Conservation (phyloP, 208 protist species). For the Phytomonas francai region DNA sequence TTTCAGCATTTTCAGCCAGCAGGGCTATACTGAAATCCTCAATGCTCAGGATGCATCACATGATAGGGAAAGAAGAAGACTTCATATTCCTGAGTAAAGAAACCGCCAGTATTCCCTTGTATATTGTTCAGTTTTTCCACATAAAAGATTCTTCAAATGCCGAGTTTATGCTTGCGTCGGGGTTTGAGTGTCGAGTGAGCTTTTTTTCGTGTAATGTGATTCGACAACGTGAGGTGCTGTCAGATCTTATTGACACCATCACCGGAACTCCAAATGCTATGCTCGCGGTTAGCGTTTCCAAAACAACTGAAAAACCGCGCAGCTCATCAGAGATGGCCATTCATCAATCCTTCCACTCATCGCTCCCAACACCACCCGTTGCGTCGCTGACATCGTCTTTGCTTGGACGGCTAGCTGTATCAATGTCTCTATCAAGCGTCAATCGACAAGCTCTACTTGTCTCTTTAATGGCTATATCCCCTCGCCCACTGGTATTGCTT, state of each 20-base stretch:
- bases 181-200: slow-evolving; percentile 71
- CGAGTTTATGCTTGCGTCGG: slow-evolving; percentile 32
- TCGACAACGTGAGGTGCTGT: slow-evolving; percentile 15
- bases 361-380: background rate
- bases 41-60: slow-evolving; percentile 32
- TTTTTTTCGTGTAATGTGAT: slow-evolving; percentile 38
- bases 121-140: slow-evolving; percentile 65
- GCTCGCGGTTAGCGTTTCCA: background rate
- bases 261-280: background rate
- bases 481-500: background rate
- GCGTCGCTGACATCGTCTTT: background rate
- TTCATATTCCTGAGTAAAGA: slow-evolving; percentile 35
- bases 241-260: background rate
- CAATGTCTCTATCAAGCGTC: background rate
- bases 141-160: slow-evolving; percentile 18
- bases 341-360: background rate
- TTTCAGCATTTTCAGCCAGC: slow-evolving; percentile 10
- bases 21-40: slow-evolving; percentile 22
- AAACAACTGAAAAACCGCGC: background rate
- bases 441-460: background rate
- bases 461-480: background rate
- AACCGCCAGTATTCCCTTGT: slow-evolving; percentile 10
- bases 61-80: slow-evolving; percentile 29
- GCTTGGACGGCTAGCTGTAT: background rate
- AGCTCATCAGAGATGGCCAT: background rate